phyloP scores from a whole-genome alignment of 345 rosid genomes.

The Balakata baccata region DNA sequence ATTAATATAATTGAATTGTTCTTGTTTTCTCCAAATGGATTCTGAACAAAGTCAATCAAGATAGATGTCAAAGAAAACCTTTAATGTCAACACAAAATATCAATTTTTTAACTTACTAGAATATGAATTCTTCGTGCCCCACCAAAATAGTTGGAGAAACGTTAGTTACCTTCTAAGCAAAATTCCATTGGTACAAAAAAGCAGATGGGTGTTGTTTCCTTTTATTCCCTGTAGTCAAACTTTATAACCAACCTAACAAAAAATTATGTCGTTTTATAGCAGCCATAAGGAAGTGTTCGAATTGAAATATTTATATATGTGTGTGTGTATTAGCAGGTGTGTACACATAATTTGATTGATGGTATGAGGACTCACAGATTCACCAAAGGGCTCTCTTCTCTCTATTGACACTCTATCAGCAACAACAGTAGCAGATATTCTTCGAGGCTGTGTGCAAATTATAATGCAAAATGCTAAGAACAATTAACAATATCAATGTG shows the following conservation, averaged over 20 bases:
- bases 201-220: slow-evolving; percentile 89
- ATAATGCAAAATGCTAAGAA: slow-evolving; percentile 94
- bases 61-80: slow-evolving; percentile 1
- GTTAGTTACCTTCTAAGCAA: slow-evolving; percentile 76
- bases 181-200: slow-evolving; percentile 97
- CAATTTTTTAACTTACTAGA: slow-evolving; percentile 56
- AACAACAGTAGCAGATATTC: slow-evolving; percentile 98
- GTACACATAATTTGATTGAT: slow-evolving; percentile 9
- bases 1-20: too few species aligned
- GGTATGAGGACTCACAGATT: slow-evolving; percentile 56
- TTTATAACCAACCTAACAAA: slow-evolving; percentile 94
- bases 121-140: slow-evolving; percentile 89
- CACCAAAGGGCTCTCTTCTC: slow-evolving; percentile 98
- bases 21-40: too few species aligned
- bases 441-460: slow-evolving; percentile 95
- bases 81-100: neutral
- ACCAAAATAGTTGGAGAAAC: slow-evolving; percentile 83
- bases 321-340: slow-evolving; percentile 2
- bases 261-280: slow-evolving; percentile 49
- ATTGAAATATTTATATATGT: slow-evolving; percentile 5
- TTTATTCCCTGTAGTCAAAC: slow-evolving; percentile 95
- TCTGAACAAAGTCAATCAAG: neutral
- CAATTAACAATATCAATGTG: too few species aligned
- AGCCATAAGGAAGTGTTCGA: slow-evolving; percentile 34
- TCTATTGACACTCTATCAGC: slow-evolving; percentile 94